Conservation (phyloP, 2,329 filamentous ascomycete species). For the Stachybotrys chartarum region DNA sequence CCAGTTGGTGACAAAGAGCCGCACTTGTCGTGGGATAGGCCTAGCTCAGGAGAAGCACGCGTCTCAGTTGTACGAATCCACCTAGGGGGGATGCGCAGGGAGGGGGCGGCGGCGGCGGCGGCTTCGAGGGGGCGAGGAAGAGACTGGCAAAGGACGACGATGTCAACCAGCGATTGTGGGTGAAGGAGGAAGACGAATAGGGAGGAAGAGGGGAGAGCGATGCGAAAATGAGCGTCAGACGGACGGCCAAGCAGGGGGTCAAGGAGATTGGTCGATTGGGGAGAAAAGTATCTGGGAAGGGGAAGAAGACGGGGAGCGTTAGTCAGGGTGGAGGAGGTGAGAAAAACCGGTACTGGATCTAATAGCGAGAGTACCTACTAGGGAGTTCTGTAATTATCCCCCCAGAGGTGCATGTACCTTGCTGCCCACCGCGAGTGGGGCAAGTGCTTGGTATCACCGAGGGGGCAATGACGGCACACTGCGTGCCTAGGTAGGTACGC, state of each 20-base stretch:
- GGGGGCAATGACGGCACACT: too few species aligned
- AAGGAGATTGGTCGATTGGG: background rate
- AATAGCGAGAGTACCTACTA: too few species aligned
- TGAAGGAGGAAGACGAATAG: background rate
- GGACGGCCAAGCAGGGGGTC: background rate
- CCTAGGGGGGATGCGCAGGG: background rate
- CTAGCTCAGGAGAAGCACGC: background rate
- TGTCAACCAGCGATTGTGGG: background rate
- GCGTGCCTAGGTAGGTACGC: too few species aligned
- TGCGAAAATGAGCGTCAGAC: background rate
- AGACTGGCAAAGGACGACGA: background rate
- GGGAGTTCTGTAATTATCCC: too few species aligned
- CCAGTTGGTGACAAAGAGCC: background rate
- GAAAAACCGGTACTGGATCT: too few species aligned
- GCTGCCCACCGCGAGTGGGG: too few species aligned
- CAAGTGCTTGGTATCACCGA: too few species aligned
- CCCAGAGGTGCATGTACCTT: too few species aligned
- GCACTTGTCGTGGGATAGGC: background rate
- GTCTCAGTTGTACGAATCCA: background rate
- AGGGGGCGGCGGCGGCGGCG: background rate
- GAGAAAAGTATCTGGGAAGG: background rate
- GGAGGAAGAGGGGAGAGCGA: background rate
- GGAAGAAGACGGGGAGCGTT: background rate
- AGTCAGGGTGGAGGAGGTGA: background rate
- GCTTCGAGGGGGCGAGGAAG: background rate